These are phyloP conservation scores for Podospora comata DNA, from an alignment of 495 filamentous ascomycete genomes.

Conservation along the genomic window DNA sequence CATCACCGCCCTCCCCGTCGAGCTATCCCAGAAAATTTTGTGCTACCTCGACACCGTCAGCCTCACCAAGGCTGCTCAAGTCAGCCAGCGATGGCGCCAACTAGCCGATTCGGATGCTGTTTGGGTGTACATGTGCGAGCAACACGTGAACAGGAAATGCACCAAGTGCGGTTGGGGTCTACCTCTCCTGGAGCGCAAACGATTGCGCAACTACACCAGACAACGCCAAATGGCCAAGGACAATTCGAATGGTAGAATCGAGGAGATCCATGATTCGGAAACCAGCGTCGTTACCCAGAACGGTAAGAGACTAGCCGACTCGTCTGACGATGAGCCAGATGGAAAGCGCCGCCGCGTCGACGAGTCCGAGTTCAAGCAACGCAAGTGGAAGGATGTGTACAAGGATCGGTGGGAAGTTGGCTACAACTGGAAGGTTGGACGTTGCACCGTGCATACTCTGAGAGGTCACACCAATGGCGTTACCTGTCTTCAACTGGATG, in stretches of 20 bases:
- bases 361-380: slow-evolving; percentile 38
- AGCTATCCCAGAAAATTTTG: slow-evolving; percentile 89
- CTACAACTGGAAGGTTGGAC: slow-evolving; percentile 93
- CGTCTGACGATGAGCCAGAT: slow-evolving; percentile 29
- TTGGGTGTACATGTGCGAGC: slow-evolving; percentile 98
- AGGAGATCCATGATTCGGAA: slow-evolving; percentile 26
- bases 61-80: slow-evolving; percentile 95
- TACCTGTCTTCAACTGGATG: slow-evolving; percentile 94
- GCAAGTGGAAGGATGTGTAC: slow-evolving; percentile 81
- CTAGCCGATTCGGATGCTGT: slow-evolving; percentile 95
- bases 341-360: slow-evolving; percentile 52
- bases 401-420: slow-evolving; percentile 55
- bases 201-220: slow-evolving; percentile 80
- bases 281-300: neutral
- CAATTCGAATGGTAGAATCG: slow-evolving; percentile 28
- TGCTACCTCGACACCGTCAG: slow-evolving; percentile 91
- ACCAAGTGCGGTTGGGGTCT: slow-evolving; percentile 96
- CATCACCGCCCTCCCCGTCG: slow-evolving; percentile 77
- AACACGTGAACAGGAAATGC: slow-evolving; percentile 92
- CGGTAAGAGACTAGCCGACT: slow-evolving; percentile 35
- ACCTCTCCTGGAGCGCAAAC: slow-evolving; percentile 82
- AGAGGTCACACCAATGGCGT: slow-evolving; percentile 90
- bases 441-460: slow-evolving; percentile 77
- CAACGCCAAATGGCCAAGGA: slow-evolving; percentile 59
- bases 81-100: slow-evolving; percentile 80